Evolutionary conservation across 2,329 filamentous ascomycete species (phyloP).

Genomic region (Botrytis deweyae): DNA sequence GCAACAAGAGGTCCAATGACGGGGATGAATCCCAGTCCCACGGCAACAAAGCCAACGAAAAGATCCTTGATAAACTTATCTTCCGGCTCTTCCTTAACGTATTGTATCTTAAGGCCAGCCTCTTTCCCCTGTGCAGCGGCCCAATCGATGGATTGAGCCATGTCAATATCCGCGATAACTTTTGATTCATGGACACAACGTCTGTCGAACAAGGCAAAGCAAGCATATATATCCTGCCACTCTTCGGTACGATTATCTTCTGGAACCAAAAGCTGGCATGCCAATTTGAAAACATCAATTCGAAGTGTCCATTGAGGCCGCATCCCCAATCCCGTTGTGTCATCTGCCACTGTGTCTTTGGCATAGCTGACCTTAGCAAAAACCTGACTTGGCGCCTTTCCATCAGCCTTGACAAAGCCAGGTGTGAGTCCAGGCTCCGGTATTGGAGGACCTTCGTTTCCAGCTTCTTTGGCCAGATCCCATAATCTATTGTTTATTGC

Average conservation of each 20-base stretch:
- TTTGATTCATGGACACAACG: not conserved
- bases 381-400: not conserved
- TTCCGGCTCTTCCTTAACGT: not conserved
- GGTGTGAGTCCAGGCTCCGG: not conserved
- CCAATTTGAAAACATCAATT: conserved; percentile 6
- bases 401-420: not conserved
- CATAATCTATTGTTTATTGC: too few species aligned
- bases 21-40: conserved; percentile 4
- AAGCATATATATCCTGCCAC: not conserved
- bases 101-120: not conserved
- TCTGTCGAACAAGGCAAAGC: not conserved
- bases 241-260: not conserved
- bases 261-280: conserved; percentile 9
- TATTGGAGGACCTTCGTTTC: not conserved
- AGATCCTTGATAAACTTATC: conserved; percentile 3
- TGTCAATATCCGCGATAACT: not conserved
- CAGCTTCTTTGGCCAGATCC: not conserved
- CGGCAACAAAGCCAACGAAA: not conserved
- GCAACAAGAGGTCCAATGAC: conserved; percentile 3
- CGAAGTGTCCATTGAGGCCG: conserved; percentile 12
- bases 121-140: not conserved
- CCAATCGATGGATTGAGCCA: not conserved
- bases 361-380: not conserved
- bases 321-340: not conserved
- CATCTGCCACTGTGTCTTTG: not conserved